phyloP scores from a whole-genome alignment of 2,329 filamentous ascomycete genomes.

The Onygenales sp. region DNA sequence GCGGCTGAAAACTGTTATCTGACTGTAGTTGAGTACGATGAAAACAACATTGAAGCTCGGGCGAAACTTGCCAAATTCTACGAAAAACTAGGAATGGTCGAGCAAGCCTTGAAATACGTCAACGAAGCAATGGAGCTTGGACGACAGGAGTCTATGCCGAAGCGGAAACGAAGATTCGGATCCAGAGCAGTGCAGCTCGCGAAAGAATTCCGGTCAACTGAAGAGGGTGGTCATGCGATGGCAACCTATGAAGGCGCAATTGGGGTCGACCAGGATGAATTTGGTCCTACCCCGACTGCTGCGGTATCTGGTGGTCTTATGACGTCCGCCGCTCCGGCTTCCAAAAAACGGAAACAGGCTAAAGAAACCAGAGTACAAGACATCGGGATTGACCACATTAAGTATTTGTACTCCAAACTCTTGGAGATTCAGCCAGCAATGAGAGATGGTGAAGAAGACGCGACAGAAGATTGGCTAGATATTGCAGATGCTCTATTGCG shows the following conservation, averaged over 20 bases:
- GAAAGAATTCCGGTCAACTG: slow-evolving; percentile 25
- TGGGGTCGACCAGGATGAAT: background rate
- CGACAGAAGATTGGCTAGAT: slow-evolving; percentile 48
- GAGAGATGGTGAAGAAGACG: slow-evolving; percentile 40
- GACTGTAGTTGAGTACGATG: slow-evolving; percentile 61
- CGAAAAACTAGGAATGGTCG: slow-evolving; percentile 60
- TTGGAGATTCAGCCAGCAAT: slow-evolving; percentile 39
- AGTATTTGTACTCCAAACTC: slow-evolving; percentile 36
- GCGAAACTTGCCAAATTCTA: slow-evolving; percentile 77
- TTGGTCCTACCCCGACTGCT: background rate
- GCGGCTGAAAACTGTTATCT: slow-evolving; percentile 72
- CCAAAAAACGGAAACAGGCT: slow-evolving; percentile 15
- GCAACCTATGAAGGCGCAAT: slow-evolving; percentile 1
- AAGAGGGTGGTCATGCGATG: slow-evolving; percentile 15
- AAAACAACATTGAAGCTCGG: slow-evolving; percentile 64
- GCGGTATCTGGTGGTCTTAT: slow-evolving; percentile 13
- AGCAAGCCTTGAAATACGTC: slow-evolving; percentile 67
- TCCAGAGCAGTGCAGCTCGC: slow-evolving; percentile 32
- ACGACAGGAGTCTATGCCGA: slow-evolving; percentile 28
- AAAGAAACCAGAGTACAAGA: slow-evolving; percentile 16
- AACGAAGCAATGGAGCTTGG: slow-evolving; percentile 63
- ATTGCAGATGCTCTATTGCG: slow-evolving; percentile 49
- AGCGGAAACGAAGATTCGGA: slow-evolving; percentile 22
- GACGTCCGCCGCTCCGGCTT: slow-evolving; percentile 7
- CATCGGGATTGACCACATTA: slow-evolving; percentile 30